Evolutionary conservation across 2,329 filamentous ascomycete species (phyloP), one percentile per base, ranked within the genome.

Genomic region (Aspergillus novoparasiticus): DNA sequence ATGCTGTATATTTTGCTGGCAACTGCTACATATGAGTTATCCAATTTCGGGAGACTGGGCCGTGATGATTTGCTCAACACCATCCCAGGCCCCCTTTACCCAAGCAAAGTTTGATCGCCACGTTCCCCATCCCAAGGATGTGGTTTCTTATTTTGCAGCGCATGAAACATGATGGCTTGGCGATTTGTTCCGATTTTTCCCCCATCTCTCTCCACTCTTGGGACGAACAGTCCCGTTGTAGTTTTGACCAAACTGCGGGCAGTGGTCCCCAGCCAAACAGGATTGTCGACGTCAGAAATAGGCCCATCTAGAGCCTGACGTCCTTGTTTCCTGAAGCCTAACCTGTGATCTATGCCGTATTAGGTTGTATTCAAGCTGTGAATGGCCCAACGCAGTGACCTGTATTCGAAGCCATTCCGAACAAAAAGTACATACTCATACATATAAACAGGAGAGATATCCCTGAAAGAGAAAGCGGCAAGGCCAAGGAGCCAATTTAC

Each of bases 191-290:
- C 21, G 28, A 62, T 28, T 41, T 50, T 46, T 50, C 19, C 26
- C 34, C 46, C 36, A 57, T 39, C 28, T 39, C 32, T 46, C 53
- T 32, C 57, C 57, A 51, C 46, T 34, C 16, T 34, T 32, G 45
- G 30, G 32, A 23, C 21, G 39, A 62, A 34, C 53, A 26, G 54
- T 61, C 55, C 54, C 46, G 54, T 63, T 65, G 50, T 36, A 50
- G 63, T 62, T 59, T 57, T 30, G 58, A 64, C 62, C 19, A 32
- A 55, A 46, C 58, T 61, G 61, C 58, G 46, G 59, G 54, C 57
- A 6, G 39, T 50, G 46, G 55, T 16, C 30, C 14, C 30, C 57
- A 61, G 55, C 64, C 61, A 67, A 61, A 63, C 63, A 66, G n/a
- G 54, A 26, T 19, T 10, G 9, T 21, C 36, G 39, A 48, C 19